Evolutionary conservation across 208 protist species (phyloP).

Genomic region (Trypanosoma platydactyli): DNA sequence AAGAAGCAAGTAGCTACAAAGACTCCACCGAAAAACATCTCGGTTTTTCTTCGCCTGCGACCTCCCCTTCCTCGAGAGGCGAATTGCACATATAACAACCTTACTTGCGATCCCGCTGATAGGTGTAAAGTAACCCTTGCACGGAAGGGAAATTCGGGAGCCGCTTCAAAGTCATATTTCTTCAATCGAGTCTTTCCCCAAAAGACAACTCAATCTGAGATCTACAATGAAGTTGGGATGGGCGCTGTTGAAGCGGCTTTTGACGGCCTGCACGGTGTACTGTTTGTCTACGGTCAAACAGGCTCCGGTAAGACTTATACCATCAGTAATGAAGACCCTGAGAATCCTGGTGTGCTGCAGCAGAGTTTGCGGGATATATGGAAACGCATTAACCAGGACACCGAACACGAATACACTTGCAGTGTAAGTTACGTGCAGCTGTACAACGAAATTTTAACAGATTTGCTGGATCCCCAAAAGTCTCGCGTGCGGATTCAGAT

Average conservation of each 20-base stretch:
- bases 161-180: constrained; percentile 48
- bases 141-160: constrained; percentile 45
- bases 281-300: constrained; percentile 93
- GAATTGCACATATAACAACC: constrained; percentile 72
- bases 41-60: constrained; percentile 83
- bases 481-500: constrained; percentile 78
- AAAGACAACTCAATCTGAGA: constrained; percentile 55
- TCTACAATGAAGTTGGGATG: constrained; percentile 77
- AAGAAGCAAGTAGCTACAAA: constrained; percentile 33
- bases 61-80: constrained; percentile 73
- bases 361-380: constrained; percentile 74
- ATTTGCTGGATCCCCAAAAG: constrained; percentile 77
- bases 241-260: constrained; percentile 85
- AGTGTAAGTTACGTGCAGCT: constrained; percentile 88
- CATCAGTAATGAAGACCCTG: constrained; percentile 85
- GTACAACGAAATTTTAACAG: constrained; percentile 90
- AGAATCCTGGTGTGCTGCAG: constrained; percentile 88
- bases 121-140: constrained; percentile 41
- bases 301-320: constrained; percentile 92
- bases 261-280: constrained; percentile 85
- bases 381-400: constrained; percentile 61
- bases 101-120: constrained; percentile 59
- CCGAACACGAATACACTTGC: constrained; percentile 73
- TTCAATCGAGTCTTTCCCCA: constrained; percentile 80
- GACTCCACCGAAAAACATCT: constrained; percentile 81